Base-by-base conservation (phyloP, 164 flowering plant species). In the Platanus orientalis region DNA sequence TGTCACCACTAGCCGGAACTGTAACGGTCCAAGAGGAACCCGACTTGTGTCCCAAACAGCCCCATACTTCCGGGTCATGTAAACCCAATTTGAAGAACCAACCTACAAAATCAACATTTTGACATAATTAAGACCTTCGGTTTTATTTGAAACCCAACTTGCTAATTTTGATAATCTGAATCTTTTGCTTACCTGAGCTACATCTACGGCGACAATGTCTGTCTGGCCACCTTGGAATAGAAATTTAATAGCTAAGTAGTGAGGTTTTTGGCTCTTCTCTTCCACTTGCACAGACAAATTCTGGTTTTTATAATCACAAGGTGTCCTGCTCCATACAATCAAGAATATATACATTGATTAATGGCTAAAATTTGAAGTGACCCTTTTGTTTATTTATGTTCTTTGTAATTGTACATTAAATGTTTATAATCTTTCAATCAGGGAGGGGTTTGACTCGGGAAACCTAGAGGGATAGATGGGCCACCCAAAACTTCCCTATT, bases 141-240 rank as follows among this genome's bases (percentile, higher is more conserved):
- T 51, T 21, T 42, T 28, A 40, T 19, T 52, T 25, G 9, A 6
- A 42, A 21, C 9, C n/a, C 12, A 21, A 19, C 0, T 49, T 26
- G 7, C 28, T 20, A 23, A 10, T 2, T 48, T 17, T 26, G 6
- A 30, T 44, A 20, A 47, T 4, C 6, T 14, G 32, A 54, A 16
- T 67, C 9, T 30, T 68, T 2, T 19, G 1, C 62, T 65, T 67
- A 89, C 98, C 86, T 71, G 69, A 61, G 91, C 87, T 14, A 85
- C 76, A 58, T 85, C 89, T 0, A 83, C 78, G 20, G 26, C 80
- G 0, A 77, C 79, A 0, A 94, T 78, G 58, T 89, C 95, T 0
- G 98, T 94, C 60, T 94, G 96, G 16, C 97, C 98, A 30, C 96
- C 98, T 77, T 94, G 98, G 61, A 79, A 87, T 16, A 90, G 74